Percentiles rank a stretch among this genome's conserved stretches.
Conservation (phyloP, 805 yeast genomes). For the Suhomyces faveliae region DNA sequence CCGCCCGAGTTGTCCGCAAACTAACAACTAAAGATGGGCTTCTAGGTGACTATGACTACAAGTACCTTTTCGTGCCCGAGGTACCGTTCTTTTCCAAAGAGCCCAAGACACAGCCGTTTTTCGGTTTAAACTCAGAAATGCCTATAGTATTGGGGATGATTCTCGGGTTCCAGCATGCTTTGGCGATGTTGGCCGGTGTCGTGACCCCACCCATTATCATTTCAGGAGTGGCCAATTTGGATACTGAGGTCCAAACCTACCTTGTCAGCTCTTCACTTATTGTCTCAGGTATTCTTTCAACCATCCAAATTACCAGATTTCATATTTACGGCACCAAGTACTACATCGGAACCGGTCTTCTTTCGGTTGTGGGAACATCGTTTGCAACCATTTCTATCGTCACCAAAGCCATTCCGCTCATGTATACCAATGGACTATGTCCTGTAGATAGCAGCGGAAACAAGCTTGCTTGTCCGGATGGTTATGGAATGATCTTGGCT, state of each 20-base stretch:
- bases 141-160: constrained; percentile 76
- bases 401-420: constrained; percentile 68
- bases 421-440: constrained; percentile 74
- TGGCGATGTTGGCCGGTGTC: constrained; percentile 91
- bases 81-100: constrained; percentile 59
- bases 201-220: constrained; percentile 81
- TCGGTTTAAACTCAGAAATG: constrained; percentile 75
- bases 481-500: constrained; percentile 83
- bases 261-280: constrained; percentile 39
- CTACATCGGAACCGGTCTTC: constrained; percentile 82
- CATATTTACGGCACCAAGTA: constrained; percentile 71
- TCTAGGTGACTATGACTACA: constrained; percentile 85
- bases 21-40: constrained; percentile 76
- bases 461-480: constrained; percentile 77
- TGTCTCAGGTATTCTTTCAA: constrained; percentile 54
- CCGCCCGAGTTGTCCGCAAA: constrained; percentile 34
- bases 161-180: constrained; percentile 82
- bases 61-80: constrained; percentile 73
- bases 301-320: constrained; percentile 77
- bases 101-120: constrained; percentile 70
- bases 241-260: constrained; percentile 35
- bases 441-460: constrained; percentile 63
- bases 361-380: constrained; percentile 89
- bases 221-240: constrained; percentile 59
- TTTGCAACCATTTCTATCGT: constrained; percentile 87